These are phyloP conservation scores for Chrysoporthe deuterocubensis DNA, from an alignment of 2,329 filamentous ascomycete species.

Conservation along the genomic window DNA sequence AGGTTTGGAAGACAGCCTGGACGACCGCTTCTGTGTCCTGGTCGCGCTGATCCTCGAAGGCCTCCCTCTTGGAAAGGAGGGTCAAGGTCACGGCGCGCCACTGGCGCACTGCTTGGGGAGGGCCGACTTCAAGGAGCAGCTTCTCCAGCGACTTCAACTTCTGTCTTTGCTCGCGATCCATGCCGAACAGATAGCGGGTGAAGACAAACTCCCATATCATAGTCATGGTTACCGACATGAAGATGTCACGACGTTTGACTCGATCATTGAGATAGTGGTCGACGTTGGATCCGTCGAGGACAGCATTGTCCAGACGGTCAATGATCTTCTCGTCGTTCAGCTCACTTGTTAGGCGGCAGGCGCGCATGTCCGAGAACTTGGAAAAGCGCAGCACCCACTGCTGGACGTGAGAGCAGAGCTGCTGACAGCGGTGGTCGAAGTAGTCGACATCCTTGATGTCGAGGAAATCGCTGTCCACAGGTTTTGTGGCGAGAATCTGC, in stretches of 20 bases:
- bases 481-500: conserved; percentile 62
- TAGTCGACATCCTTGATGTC: conserved; percentile 86
- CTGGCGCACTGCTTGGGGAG: conserved; percentile 85
- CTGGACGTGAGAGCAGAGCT: conserved; percentile 93
- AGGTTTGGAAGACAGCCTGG: conserved; percentile 82
- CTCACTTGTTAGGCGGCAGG: conserved; percentile 81
- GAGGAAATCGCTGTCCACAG: conserved; percentile 72
- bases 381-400: conserved; percentile 98
- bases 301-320: conserved; percentile 89
- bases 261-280: conserved; percentile 87
- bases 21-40: conserved; percentile 96
- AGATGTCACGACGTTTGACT: conserved; percentile 86
- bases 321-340: conserved; percentile 92
- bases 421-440: conserved; percentile 91
- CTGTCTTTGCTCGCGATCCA: conserved; percentile 96
- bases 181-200: conserved; percentile 95
- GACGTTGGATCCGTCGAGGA: conserved; percentile 92
- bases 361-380: conserved; percentile 92
- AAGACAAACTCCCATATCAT: conserved; percentile 99
- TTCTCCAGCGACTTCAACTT: conserved; percentile 97
- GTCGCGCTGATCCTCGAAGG: conserved; percentile 82
- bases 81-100: conserved; percentile 97
- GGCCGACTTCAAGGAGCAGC: conserved; percentile 84
- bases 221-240: conserved; percentile 98
- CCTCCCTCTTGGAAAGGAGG: conserved; percentile 76